Evolutionary conservation across 495 filamentous ascomycete genomes (phyloP), one percentile per base, ranked within the genome.

Genomic region (Pseudevernia furfuracea): DNA sequence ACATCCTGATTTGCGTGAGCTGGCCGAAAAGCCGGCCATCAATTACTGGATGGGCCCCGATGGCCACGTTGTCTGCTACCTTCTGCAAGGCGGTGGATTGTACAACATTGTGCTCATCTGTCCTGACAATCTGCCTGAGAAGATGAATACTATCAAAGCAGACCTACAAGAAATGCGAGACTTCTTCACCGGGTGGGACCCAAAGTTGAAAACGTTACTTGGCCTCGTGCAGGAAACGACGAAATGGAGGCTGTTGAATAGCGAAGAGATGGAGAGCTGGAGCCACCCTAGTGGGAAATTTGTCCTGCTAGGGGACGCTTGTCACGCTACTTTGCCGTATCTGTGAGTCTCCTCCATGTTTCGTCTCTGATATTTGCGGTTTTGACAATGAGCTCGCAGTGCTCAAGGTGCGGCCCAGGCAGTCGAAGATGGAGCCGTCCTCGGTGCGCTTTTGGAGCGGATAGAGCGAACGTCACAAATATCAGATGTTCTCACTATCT

Each of bases 311-410:
- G 87, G 87, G 30, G 87, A 89, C 69, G 82, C 87, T 9, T 86
- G 85, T 58, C 87, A 90, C 67, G 85, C 87, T 6, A 88, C 85
- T 69, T 79, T 89, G 61, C 82, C 82, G 9, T 84, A 84, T 68
- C 73, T 84, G 69, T 71, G 55, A 41, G 64, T 67, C n/a, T 34
- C 12, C 30, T 5, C 28, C 28, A 9, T 21, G 11, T 43, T 25
- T 37, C 10, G 6, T 19, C 2, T 37, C 49, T 37, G 6, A 19
- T 28, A 19, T 38, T 17, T 44, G 37, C 37, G 32, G 25, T 37
- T 62, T 58, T 66, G 15, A 66, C 32, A 57, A 34, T 30, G 9
- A 4, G 19, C 1, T 38, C 5, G 21, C 7, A 59, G 76, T 21
- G 79, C 76, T 15, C 81, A 84, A 73, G 82, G 82, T 25, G 80